Percentiles rank a stretch among this genome's conserved stretches.
These are phyloP conservation scores for Rhodotorula sp. DNA, from an alignment of 1,284 basidiomycete genomes.

Conservation along the genomic window DNA sequence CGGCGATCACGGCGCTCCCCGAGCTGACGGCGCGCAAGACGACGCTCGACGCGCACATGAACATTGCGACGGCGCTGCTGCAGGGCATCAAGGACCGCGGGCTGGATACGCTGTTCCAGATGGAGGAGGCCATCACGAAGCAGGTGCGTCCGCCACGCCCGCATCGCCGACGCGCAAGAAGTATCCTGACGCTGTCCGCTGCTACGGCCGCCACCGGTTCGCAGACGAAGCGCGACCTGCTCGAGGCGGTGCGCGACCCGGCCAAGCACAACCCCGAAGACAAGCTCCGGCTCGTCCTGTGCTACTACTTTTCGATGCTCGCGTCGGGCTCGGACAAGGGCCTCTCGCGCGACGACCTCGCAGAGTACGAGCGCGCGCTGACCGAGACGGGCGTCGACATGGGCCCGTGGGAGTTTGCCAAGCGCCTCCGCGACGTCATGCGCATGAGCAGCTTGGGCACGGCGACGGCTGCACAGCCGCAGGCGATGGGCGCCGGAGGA, in stretches of 20 bases:
- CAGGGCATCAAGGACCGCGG: slow-evolving; percentile 95
- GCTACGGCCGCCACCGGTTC: not conserved
- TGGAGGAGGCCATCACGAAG: slow-evolving; percentile 85
- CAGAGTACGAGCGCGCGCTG: slow-evolving; percentile 83
- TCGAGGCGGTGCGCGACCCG: slow-evolving; percentile 74
- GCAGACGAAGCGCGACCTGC: slow-evolving; percentile 73
- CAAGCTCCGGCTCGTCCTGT: slow-evolving; percentile 88
- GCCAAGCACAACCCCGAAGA: slow-evolving; percentile 69
- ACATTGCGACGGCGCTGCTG: slow-evolving; percentile 92
- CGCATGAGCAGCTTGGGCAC: slow-evolving; percentile 81
- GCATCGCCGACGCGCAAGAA: not conserved
- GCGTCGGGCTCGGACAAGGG: slow-evolving; percentile 73
- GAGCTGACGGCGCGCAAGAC: slow-evolving; percentile 95
- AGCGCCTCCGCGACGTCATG: slow-evolving; percentile 83
- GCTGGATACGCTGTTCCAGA: slow-evolving; percentile 93
- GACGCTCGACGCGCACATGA: slow-evolving; percentile 98
- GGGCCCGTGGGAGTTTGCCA: slow-evolving; percentile 89
- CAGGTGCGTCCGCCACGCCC: slow-evolving; percentile 58
- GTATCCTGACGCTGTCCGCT: not conserved
- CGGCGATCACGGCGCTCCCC: slow-evolving; percentile 96
- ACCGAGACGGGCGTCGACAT: slow-evolving; percentile 75
- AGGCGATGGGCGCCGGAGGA: slow-evolving; percentile 57
- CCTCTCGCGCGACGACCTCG: slow-evolving; percentile 80
- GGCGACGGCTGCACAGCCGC: slow-evolving; percentile 62
- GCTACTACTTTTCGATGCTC: slow-evolving; percentile 71